phyloP scores from a whole-genome alignment of 192 early-diverging fungal species.

The Backusella tuberculispora region DNA sequence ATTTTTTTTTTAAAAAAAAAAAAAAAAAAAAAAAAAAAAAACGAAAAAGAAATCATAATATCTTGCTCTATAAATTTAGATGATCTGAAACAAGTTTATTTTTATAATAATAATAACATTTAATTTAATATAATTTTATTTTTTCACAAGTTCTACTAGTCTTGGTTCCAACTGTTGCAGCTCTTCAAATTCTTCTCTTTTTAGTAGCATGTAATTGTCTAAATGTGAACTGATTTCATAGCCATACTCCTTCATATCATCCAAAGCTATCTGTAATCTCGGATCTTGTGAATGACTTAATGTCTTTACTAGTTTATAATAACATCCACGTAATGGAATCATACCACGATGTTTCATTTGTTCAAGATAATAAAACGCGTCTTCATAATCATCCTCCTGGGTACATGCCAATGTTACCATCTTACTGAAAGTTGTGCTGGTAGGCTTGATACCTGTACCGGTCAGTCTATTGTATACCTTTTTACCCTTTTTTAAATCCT shows the following conservation, averaged over 20 bases:
- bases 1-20: too few species aligned
- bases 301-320: constrained; percentile 57
- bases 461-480: constrained; percentile 49
- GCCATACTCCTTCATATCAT: constrained; percentile 65
- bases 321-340: constrained; percentile 56
- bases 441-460: constrained; percentile 42
- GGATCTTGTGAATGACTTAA: constrained; percentile 62
- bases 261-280: constrained; percentile 58
- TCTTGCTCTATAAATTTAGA: too few species aligned
- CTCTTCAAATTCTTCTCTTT: neutral
- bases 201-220: constrained; percentile 15
- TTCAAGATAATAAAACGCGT: constrained; percentile 72
- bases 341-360: constrained; percentile 65
- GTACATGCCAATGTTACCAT: constrained; percentile 58
- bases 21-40: too few species aligned
- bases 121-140: neutral
- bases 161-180: neutral
- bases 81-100: too few species aligned
- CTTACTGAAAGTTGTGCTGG: constrained; percentile 50
- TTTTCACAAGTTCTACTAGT: neutral
- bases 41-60: too few species aligned
- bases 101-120: too few species aligned
- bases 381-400: constrained; percentile 66
- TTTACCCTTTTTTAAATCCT: constrained; percentile 52
- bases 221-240: constrained; percentile 37